Percentiles rank a stretch among this genome's conserved stretches.
Conservation (phyloP, 2,329 filamentous ascomycete species). For the Penicillium fuscoglaucum region DNA sequence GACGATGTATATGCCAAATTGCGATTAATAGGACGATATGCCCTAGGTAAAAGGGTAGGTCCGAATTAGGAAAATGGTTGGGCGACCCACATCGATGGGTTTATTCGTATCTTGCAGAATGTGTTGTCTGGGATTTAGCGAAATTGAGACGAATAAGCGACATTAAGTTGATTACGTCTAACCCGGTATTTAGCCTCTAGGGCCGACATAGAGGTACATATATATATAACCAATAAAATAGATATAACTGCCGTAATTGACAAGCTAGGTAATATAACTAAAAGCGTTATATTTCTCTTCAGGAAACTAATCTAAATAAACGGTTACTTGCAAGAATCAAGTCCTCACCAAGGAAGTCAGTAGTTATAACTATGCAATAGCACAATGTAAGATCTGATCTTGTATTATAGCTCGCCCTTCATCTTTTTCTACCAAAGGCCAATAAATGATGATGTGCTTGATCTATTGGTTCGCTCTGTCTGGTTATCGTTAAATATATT, state of each 20-base stretch:
- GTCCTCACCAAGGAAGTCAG: too few relatives aligned
- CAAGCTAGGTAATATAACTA: background rate
- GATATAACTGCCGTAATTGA: too few relatives aligned
- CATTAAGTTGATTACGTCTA: too few relatives aligned
- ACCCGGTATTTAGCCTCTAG: background rate
- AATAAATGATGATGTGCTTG: background rate
- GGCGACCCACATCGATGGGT: background rate
- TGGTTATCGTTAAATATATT: background rate
- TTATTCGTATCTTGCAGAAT: background rate
- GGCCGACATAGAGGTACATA: background rate
- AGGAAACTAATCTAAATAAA: background rate
- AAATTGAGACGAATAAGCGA: background rate
- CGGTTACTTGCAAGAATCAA: background rate
- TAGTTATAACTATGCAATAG: background rate
- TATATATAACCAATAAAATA: background rate
- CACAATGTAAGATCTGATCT: background rate
- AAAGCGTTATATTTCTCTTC: background rate
- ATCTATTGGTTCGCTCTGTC: background rate
- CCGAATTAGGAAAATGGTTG: background rate
- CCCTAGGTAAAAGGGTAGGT: background rate
- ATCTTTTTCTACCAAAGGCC: background rate
- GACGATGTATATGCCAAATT: background rate
- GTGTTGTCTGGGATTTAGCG: background rate
- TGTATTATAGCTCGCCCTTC: background rate
- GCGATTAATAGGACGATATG: background rate